Conservation (phyloP, 176 grass and related monocot genomes). For the Areca catechu region DNA sequence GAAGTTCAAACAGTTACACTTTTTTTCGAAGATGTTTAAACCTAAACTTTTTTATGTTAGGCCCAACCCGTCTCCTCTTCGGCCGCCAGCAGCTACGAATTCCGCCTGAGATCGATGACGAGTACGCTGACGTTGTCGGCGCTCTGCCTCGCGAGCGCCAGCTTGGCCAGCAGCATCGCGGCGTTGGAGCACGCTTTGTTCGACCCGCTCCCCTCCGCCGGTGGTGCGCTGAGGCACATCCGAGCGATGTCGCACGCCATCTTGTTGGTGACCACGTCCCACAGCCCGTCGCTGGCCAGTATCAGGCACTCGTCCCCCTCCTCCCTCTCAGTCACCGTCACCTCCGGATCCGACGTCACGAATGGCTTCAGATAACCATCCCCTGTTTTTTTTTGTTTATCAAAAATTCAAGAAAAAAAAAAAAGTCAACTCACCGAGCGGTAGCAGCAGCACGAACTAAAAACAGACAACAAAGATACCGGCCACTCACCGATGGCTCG, state of each 20-base stretch:
- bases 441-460: neutral
- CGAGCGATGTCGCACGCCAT: slow-evolving; percentile 72
- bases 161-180: slow-evolving; percentile 82
- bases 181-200: slow-evolving; percentile 73
- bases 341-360: slow-evolving; percentile 83
- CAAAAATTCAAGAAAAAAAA: too few species aligned
- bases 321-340: slow-evolving; percentile 63
- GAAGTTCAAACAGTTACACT: too few species aligned
- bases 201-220: slow-evolving; percentile 15
- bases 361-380: slow-evolving; percentile 73
- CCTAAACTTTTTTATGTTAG: too few species aligned
- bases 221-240: slow-evolving; percentile 49
- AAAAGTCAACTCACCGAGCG: neutral
- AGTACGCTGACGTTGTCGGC: slow-evolving; percentile 77
- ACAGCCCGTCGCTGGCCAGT: slow-evolving; percentile 86
- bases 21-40: too few species aligned
- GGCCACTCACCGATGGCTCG: slow-evolving; percentile 68
- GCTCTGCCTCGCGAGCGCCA: slow-evolving; percentile 78
- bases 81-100: too few species aligned
- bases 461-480: neutral
- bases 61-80: too few species aligned
- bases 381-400: slow-evolving; percentile 28
- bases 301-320: slow-evolving; percentile 84
- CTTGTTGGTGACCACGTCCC: slow-evolving; percentile 90
- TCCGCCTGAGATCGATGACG: slow-evolving; percentile 63